Evolutionary conservation across 768 basidiomycete genomes (phyloP), one percentile per base, ranked within the genome.

Genomic region (Tulasnella sp.): DNA sequence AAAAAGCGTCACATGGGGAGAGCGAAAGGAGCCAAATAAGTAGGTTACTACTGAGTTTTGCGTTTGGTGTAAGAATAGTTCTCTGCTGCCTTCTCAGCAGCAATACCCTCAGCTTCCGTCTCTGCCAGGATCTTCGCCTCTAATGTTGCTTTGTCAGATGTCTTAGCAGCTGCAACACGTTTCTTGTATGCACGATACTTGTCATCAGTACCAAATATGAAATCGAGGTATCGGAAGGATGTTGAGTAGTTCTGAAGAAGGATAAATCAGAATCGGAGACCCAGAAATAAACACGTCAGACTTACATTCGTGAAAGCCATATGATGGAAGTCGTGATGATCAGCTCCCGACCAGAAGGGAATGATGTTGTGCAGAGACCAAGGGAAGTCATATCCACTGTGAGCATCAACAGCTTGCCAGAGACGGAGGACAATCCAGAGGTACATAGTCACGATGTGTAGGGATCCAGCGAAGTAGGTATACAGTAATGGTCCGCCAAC

Each of bases 241-340:
- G 90, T 92, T 7, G 87, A 85, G 64, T 75, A 93, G 72, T 92
- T 92, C 56, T 64, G 28, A 27, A 25, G 39, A 55, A 40, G 44
- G 57, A 58, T 10, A 56, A 56, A 31, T 37, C 41, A 16, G 10
- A 8, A 12, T 48, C n/a, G 32, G 35, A 52, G 39, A 12, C 4
- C 16, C n/a, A 46, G 5, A 31, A 31, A 7, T 10, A n/a, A 40
- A 47, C 16, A 32, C 9, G 39, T 9, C 19, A 28, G n/a, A 37
- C 45, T 22, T n/a, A 53, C 54, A 72, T 91, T 90, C 44, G 78
- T 78, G 72, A 91, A 93, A 3, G 85, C 81, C 85, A 90, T 86
- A 69, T 99, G 93, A 67, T 98, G 93, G 78, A 90, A 96, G 63
- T 96, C 92, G 64, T 95, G 92, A 68, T 93, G 89, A 60, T 96